Conservation (phyloP, 139 green algal genomes). For the Yamagishiella unicocca region DNA sequence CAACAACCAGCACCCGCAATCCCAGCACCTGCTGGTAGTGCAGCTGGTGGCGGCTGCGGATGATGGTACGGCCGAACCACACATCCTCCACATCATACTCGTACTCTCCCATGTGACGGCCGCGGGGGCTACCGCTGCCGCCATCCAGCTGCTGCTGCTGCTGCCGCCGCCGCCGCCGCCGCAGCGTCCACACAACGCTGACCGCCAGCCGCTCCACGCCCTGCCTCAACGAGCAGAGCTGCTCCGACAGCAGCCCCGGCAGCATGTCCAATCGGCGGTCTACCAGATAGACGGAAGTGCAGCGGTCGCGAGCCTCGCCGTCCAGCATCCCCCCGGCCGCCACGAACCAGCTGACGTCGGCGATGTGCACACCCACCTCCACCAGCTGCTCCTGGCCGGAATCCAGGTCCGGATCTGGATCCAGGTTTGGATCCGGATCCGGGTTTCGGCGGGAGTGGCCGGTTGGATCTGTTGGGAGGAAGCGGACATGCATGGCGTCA, state of each 20-base stretch:
- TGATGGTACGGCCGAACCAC: conserved; percentile 80
- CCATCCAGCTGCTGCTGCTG: not conserved
- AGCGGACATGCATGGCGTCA: conserved; percentile 69
- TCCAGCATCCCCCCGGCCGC: conserved; percentile 62
- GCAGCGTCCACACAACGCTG: conserved; percentile 75
- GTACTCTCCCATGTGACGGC: not conserved
- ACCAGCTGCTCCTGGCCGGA: conserved; percentile 21
- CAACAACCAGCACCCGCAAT: too few relatives aligned
- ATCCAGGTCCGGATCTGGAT: too few relatives aligned
- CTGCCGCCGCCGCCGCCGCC: not conserved
- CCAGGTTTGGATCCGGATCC: too few relatives aligned
- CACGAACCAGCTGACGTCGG: conserved; percentile 75
- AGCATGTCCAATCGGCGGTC: conserved; percentile 77
- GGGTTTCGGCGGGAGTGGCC: too few relatives aligned
- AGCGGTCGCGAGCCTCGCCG: conserved; percentile 60
- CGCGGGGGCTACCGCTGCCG: not conserved
- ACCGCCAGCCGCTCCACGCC: conserved; percentile 72
- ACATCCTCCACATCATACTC: conserved; percentile 52
- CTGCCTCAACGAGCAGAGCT: conserved; percentile 74
- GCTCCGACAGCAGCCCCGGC: conserved; percentile 69
- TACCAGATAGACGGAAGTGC: conserved; percentile 72
- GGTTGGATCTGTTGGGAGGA: conserved; percentile 41
- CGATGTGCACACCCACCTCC: conserved; percentile 78
- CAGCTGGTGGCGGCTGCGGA: conserved; percentile 77
- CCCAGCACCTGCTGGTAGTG: conserved; percentile 71